A percentile compares a stretch with the other conserved stretches of the same genome.
These are phyloP conservation scores for Mortierella hygrophila DNA, from an alignment of 192 early-diverging fungal genomes.

Conservation along the genomic window DNA sequence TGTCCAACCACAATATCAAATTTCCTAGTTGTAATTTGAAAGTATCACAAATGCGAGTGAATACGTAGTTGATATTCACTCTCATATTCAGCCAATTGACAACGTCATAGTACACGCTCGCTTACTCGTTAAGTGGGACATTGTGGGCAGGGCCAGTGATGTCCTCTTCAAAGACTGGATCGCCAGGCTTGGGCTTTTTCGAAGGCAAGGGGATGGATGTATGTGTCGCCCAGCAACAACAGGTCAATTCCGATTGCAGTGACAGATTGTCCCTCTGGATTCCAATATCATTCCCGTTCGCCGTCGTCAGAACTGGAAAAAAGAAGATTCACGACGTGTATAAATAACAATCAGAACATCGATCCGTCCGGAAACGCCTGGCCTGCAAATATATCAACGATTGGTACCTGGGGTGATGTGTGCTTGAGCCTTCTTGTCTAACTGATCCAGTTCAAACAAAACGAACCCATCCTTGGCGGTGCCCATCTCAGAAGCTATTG, in stretches of 20 bases:
- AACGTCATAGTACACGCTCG: not conserved
- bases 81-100: not conserved
- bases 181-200: not conserved
- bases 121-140: conserved; percentile 30
- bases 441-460: conserved; percentile 22
- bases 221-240: conserved; percentile 43
- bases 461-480: conserved; percentile 25
- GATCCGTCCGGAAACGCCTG: not conserved
- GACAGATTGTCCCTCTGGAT: conserved; percentile 13
- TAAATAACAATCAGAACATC: not conserved
- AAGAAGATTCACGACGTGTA: no score
- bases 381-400: not conserved
- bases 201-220: not conserved
- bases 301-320: conserved; percentile 11
- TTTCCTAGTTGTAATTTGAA: not conserved
- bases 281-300: conserved; percentile 17
- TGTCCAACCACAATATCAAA: conserved; percentile 48
- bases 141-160: not conserved
- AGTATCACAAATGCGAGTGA: not conserved
- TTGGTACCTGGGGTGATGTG: conserved; percentile 18
- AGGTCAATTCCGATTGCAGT: conserved; percentile 11
- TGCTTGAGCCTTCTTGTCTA: conserved; percentile 21
- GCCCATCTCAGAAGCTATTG: conserved; percentile 8
- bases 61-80: not conserved
- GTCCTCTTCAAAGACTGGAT: not conserved